Conservation (phyloP, 257 asterid species). For the Solanum ahanhuiri region DNA sequence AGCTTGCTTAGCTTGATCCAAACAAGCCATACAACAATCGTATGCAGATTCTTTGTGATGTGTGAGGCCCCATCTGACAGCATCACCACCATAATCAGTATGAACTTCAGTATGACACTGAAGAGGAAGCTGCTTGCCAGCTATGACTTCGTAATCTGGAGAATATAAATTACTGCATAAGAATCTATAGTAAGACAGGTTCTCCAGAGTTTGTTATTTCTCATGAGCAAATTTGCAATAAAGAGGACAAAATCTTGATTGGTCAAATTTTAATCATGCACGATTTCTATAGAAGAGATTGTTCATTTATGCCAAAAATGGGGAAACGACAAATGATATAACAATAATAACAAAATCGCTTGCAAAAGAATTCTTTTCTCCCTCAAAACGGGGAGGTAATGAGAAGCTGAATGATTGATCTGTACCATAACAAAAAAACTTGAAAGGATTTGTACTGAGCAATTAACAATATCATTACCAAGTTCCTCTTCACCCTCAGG, state of each 20-base stretch:
- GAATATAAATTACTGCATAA: neutral
- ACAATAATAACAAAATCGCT: neutral
- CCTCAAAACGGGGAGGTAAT: neutral
- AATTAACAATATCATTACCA: conserved; percentile 34
- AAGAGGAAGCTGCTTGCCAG: conserved; percentile 73
- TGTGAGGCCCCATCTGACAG: conserved; percentile 90
- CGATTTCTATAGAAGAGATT: neutral
- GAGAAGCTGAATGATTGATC: neutral
- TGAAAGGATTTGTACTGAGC: neutral
- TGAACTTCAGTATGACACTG: conserved; percentile 76
- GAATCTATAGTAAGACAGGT: neutral
- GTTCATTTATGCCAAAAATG: neutral
- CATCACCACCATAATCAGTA: conserved; percentile 80
- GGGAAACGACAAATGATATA: neutral
- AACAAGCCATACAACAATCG: conserved; percentile 90
- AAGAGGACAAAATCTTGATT: neutral
- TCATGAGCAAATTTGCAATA: neutral
- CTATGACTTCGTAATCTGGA: conserved; percentile 56
- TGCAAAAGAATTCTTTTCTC: neutral
- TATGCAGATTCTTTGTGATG: conserved; percentile 90
- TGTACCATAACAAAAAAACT: neutral
- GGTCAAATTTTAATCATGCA: neutral
- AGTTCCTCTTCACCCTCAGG: conserved; percentile 73
- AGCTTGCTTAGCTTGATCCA: conserved; percentile 69
- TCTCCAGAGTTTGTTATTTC: neutral